Evolutionary conservation across 1,284 basidiomycete genomes (phyloP), one percentile per base, ranked within the genome.

Genomic region (Schizophyllum amplum): DNA sequence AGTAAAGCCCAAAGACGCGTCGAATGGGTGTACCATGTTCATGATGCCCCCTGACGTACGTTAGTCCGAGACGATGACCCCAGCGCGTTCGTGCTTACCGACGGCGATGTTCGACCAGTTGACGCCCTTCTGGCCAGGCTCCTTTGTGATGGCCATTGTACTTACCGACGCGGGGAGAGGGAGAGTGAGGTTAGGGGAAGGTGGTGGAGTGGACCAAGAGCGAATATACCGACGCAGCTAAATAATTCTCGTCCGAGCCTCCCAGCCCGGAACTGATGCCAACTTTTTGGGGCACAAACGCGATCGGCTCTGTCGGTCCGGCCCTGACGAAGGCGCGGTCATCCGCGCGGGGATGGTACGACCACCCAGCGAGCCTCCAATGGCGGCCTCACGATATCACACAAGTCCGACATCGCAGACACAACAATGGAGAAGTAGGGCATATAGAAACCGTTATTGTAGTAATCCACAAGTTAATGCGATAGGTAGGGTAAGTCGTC

Each of bases 31-130:
- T 75, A 93, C 91, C 90, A 96, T 90, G 79, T 96, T 94, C 92
- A 97, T 97, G 67, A 94, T 94, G 65, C 79, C 93, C 75, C 94
- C 94, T 95, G 65, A 53, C 49, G 47, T 57, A 13, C 25, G 53
- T 60, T 47, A 64, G 56, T 6, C n/a, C 66, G n/a, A 63, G 63
- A 62, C 64, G 56, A 63, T 54, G 49, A 57, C 25, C 56, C 51
- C 50, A 33, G 58, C 27, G 55, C 53, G 58, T 57, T 49, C 57
- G 55, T 47, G 61, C 75, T 73, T 71, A 90, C 95, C 95, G 73
- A 99, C 92, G 63, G 95, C 96, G 75, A 98, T 98, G 79, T 99
- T 99, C 67, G 93, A 95, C 94, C 94, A 99, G 75, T 84, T 95
- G 68, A 98, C 84, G 67, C 94, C 94, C 74, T 96, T 96, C 74